Percentiles rank a stretch among this genome's conserved stretches.
These are phyloP conservation scores for Rehmannia glutinosa DNA, from an alignment of 257 asterid species.

Conservation along the genomic window DNA sequence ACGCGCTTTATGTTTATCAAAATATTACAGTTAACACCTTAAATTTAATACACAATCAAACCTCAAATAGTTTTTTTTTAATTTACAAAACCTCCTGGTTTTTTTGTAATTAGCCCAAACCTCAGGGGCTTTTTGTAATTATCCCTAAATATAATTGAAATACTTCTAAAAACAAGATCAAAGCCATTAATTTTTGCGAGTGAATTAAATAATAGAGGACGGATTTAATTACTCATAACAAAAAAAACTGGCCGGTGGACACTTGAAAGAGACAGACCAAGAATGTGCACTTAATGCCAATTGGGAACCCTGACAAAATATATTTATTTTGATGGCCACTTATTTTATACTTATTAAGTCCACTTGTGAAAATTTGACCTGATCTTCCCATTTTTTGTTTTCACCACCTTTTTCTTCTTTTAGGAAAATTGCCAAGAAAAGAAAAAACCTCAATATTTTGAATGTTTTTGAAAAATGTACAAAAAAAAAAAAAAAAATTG, in stretches of 20 bases:
- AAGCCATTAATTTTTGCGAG: background rate
- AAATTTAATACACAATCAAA: too few relatives aligned
- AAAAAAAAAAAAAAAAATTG: too few relatives aligned
- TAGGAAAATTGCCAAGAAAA: background rate
- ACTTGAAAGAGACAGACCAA: slow-evolving; percentile 3
- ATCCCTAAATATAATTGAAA: too few relatives aligned
- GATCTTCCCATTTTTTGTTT: background rate
- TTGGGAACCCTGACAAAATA: background rate
- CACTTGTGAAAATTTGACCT: slow-evolving; percentile 17
- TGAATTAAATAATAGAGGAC: background rate
- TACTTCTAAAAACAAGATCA: background rate
- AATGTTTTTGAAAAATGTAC: too few relatives aligned
- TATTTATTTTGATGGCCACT: too few relatives aligned
- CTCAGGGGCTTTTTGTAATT: too few relatives aligned
- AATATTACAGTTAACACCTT: too few relatives aligned
- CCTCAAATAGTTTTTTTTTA: too few relatives aligned
- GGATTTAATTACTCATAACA: background rate
- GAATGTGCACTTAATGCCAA: background rate
- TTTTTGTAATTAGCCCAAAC: too few relatives aligned
- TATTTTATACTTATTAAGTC: background rate
- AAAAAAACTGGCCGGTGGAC: slow-evolving; percentile 19
- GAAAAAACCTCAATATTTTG: too few relatives aligned
- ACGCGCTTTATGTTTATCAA: too few relatives aligned
- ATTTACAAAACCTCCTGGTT: too few relatives aligned
- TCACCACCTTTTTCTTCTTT: background rate